Evolutionary conservation across 805 yeast genomes (phyloP).

Genomic region (Henningerozyma blattae): DNA sequence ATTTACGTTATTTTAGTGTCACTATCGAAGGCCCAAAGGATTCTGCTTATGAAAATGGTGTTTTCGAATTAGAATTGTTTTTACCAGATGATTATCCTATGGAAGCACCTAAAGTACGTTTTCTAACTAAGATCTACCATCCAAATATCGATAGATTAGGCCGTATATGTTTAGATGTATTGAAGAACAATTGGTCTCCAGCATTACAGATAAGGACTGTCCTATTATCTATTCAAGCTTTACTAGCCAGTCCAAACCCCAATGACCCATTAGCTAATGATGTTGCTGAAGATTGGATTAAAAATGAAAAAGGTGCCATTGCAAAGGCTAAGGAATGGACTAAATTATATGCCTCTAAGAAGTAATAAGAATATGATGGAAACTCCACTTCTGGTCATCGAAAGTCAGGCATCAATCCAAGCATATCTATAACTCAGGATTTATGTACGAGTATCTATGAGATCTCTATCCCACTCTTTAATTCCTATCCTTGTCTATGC

Average conservation of each 20-base stretch:
- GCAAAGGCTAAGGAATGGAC: constrained; percentile 54
- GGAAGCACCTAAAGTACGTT: constrained; percentile 95
- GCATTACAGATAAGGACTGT: constrained; percentile 93
- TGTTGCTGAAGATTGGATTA: constrained; percentile 95
- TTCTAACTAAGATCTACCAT: constrained; percentile 87
- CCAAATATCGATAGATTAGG: constrained; percentile 95
- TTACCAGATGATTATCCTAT: constrained; percentile 96
- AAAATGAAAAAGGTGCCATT: constrained; percentile 69
- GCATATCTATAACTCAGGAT: too few relatives aligned
- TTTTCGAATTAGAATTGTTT: constrained; percentile 72
- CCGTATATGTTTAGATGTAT: constrained; percentile 87
- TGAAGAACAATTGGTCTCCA: constrained; percentile 95
- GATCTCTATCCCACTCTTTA: too few relatives aligned
- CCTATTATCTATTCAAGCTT: constrained; percentile 80
- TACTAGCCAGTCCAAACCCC: constrained; percentile 92
- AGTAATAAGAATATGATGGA: neutral
- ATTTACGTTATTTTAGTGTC: constrained; percentile 85
- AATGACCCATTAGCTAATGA: constrained; percentile 97
- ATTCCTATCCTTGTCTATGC: too few relatives aligned
- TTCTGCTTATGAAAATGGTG: constrained; percentile 84
- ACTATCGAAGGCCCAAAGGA: constrained; percentile 83
- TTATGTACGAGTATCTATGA: too few relatives aligned
- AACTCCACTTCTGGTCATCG: too few relatives aligned
- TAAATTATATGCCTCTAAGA: constrained; percentile 21
- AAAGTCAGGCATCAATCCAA: too few relatives aligned